Base-by-base conservation (phyloP, 1,139 yeast genomes). In the Pichia sp. region DNA sequence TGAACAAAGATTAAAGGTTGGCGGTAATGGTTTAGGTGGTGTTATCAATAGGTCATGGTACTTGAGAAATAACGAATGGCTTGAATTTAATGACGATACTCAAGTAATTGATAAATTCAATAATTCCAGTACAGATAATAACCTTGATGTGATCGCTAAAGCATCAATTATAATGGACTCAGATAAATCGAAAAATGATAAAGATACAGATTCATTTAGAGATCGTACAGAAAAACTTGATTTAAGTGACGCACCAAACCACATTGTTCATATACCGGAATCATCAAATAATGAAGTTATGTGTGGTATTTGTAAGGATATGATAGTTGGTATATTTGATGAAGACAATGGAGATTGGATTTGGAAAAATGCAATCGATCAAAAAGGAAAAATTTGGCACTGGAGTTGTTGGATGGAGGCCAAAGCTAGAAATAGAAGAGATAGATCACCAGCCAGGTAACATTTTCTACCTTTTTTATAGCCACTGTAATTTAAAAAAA, bases 291-390 rank as follows among this genome's bases (percentile, higher is more conserved):
- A 86, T 79, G 81, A 79, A 52, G 78, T 82, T 55, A 77, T 81
- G 50, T 95, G 99, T 70, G 84, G 89, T 11, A 83, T 93, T 42
- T 95, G 99, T 72, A 84, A 87, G 60, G 99, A 95, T 62, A 79
- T 75, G 48, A 79, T 90, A 51, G 77, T 79, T 57, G 91, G 95
- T 8, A 81, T 83, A 10, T 93, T 89, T 75, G 87, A 87, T 65
- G 97, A 90, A 64, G 91, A 87, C 51, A 73, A 82, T 6, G 98
- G 96, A 45, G 97, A 91, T 66, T 95, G 99, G 99, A 83, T 91
- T 43, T 93, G 97, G 97, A 79, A 75, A 60, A 84, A 87, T 65
- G 89, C 96, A 45, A 76, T 88, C 31, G 75, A 76, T 55, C 80
- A 77, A 10, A 84, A 81, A 59, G 69, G 73, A 25, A 68, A 68